phyloP scores from a whole-genome alignment of 805 yeast species.

The Teunomyces atbi region DNA sequence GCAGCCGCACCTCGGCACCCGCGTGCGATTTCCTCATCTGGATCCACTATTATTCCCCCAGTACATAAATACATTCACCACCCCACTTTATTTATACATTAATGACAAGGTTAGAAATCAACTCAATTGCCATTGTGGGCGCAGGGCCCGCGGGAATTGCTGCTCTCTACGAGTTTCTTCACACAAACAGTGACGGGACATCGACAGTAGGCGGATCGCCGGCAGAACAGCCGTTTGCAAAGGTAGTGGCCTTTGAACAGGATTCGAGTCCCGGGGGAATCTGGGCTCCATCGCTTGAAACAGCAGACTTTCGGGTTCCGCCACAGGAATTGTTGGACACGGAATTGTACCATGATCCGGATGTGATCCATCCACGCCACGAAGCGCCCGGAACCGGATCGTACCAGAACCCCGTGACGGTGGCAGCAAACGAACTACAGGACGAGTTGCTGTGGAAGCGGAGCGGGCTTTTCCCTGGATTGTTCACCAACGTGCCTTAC shows the following conservation, averaged over 20 bases:
- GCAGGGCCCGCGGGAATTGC: slow-evolving; percentile 67
- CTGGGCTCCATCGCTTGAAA: slow-evolving; percentile 30
- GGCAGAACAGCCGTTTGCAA: slow-evolving; percentile 22
- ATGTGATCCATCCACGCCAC: slow-evolving; percentile 15
- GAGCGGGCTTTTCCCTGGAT: slow-evolving; percentile 35
- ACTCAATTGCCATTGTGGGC: slow-evolving; percentile 64
- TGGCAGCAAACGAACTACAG: slow-evolving; percentile 16
- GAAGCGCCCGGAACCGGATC: slow-evolving; percentile 19
- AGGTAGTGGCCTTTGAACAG: slow-evolving; percentile 45
- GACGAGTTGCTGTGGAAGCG: slow-evolving; percentile 27
- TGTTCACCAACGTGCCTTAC: slow-evolving; percentile 43
- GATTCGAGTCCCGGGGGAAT: slow-evolving; percentile 44
- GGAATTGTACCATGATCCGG: slow-evolving; percentile 29
- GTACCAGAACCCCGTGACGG: slow-evolving; percentile 14
- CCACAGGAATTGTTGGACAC: slow-evolving; percentile 29
- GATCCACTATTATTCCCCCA: background rate
- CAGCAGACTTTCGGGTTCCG: slow-evolving; percentile 23
- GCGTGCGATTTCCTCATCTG: background rate
- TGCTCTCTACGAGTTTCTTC: slow-evolving; percentile 16
- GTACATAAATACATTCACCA: no score
- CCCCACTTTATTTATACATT: no score
- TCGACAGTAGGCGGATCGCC: slow-evolving; percentile 16
- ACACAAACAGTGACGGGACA: slow-evolving; percentile 25
- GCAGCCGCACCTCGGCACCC: background rate
- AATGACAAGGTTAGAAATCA: slow-evolving; percentile 12